phyloP scores from a whole-genome alignment of 768 basidiomycete genomes.

The Leccinum subgranulosum region DNA sequence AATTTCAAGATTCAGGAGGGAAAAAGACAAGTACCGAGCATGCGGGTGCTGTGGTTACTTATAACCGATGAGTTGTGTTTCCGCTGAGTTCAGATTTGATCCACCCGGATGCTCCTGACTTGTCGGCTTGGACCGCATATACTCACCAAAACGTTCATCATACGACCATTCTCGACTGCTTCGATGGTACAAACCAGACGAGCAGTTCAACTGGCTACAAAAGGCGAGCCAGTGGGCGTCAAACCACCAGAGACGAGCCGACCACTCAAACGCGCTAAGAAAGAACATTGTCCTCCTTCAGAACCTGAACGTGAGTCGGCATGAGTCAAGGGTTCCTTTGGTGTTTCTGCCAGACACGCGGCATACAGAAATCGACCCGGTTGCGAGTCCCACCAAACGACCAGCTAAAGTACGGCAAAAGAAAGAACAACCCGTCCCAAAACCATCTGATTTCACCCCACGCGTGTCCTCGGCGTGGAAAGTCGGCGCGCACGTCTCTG shows the following conservation, averaged over 20 bases:
- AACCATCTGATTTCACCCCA: constrained; percentile 28
- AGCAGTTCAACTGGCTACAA: constrained; percentile 3
- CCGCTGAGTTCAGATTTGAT: no score
- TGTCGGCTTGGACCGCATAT: background rate
- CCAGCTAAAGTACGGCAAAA: constrained; percentile 10
- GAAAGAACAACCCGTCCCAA: constrained; percentile 6
- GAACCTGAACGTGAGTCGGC: constrained; percentile 9
- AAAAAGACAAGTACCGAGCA: constrained; percentile 16
- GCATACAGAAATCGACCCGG: background rate
- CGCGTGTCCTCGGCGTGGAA: constrained; percentile 50
- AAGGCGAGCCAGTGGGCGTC: background rate
- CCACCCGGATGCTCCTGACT: background rate
- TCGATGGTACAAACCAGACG: constrained; percentile 27
- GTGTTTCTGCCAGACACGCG: background rate
- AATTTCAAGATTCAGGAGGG: background rate
- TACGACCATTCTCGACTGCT: background rate
- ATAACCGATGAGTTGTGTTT: background rate
- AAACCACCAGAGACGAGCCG: background rate
- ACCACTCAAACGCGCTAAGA: constrained; percentile 18
- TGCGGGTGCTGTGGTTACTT: background rate
- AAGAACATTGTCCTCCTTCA: background rate
- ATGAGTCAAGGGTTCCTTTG: background rate
- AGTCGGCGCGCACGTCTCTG: constrained; percentile 82
- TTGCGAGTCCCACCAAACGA: background rate
- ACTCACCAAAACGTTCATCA: background rate